These are phyloP conservation scores for Annulohypoxylon bovei DNA, from an alignment of 495 filamentous ascomycete species.

Conservation along the genomic window DNA sequence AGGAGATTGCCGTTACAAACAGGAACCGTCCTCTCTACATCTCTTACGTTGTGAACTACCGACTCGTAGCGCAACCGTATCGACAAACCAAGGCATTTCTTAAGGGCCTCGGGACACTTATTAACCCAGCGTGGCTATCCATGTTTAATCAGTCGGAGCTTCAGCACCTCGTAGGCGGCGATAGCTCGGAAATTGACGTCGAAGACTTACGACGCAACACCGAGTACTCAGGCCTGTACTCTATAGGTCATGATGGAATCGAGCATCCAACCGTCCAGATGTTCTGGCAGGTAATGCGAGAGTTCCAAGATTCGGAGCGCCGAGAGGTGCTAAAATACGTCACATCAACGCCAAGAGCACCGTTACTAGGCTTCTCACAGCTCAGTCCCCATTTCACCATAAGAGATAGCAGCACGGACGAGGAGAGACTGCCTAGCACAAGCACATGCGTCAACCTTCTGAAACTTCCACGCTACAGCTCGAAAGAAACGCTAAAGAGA, in stretches of 20 bases:
- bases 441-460: slow-evolving; percentile 97
- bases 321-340: slow-evolving; percentile 94
- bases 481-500: slow-evolving; percentile 67
- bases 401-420: slow-evolving; percentile 82
- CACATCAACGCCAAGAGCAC: slow-evolving; percentile 91
- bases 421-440: slow-evolving; percentile 85
- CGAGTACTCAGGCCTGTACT: slow-evolving; percentile 85
- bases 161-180: slow-evolving; percentile 90
- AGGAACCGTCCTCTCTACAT: slow-evolving; percentile 94
- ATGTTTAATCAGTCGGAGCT: slow-evolving; percentile 99
- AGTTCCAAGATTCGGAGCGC: slow-evolving; percentile 76
- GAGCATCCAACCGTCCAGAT: slow-evolving; percentile 86
- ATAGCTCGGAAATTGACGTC: slow-evolving; percentile 84
- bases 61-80: slow-evolving; percentile 79
- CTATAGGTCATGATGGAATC: slow-evolving; percentile 82
- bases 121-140: slow-evolving; percentile 89
- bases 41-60: slow-evolving; percentile 85
- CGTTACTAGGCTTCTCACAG: slow-evolving; percentile 87
- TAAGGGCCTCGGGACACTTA: slow-evolving; percentile 83
- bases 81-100: slow-evolving; percentile 88
- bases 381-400: slow-evolving; percentile 91
- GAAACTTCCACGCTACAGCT: slow-evolving; percentile 87
- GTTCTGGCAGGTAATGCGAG: slow-evolving; percentile 92
- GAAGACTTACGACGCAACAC: slow-evolving; percentile 89
- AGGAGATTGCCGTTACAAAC: slow-evolving; percentile 84